phyloP scores from a whole-genome alignment of 2,329 filamentous ascomycete genomes.

The Xylaria sp. region DNA sequence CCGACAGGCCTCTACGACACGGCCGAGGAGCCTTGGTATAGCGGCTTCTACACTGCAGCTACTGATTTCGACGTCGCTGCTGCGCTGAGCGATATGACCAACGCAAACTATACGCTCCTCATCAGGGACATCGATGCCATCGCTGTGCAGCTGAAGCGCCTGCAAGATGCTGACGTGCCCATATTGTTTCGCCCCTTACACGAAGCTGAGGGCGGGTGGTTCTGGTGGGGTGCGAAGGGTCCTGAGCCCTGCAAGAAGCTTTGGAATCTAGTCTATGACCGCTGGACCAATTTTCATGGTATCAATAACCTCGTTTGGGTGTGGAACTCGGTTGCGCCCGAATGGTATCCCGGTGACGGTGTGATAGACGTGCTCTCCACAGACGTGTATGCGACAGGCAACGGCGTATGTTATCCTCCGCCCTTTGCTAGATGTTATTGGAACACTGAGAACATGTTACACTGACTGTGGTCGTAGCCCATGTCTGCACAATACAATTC shows the following conservation, averaged over 20 bases:
- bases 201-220: not conserved
- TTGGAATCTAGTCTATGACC: not conserved
- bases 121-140: not conserved
- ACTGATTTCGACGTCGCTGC: not conserved
- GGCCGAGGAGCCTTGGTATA: not conserved
- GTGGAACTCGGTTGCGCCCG: not conserved
- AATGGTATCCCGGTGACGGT: not conserved
- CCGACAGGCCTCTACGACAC: not conserved
- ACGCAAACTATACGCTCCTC: not conserved
- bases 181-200: not conserved
- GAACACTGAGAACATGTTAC: not conserved
- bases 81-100: not conserved
- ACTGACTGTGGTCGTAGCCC: not conserved
- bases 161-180: not conserved
- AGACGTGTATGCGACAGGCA: not conserved
- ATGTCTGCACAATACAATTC: not conserved
- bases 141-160: not conserved
- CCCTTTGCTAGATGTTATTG: not conserved
- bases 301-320: not conserved
- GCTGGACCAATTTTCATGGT: not conserved
- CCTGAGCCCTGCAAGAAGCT: not conserved
- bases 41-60: not conserved
- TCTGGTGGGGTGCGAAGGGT: not conserved
- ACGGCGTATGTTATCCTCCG: not conserved
- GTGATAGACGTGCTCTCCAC: not conserved